Evolutionary conservation across 208 protist species (phyloP), one percentile per base, ranked within the genome.

Genomic region (Entamoeba invadens): DNA sequence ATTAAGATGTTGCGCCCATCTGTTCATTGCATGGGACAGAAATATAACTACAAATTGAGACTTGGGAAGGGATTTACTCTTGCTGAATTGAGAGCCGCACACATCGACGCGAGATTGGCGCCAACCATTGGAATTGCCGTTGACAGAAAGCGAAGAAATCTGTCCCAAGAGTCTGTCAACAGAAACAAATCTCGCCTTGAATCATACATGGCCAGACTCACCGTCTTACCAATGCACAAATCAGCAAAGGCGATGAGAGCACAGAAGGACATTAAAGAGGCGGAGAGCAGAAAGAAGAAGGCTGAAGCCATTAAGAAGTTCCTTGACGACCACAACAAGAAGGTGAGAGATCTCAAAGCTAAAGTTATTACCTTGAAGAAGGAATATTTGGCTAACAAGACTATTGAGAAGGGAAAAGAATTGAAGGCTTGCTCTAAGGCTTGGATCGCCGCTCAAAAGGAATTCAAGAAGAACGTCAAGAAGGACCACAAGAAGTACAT

Each of bases 61-160:
- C 95, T 97, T 91, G 98, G 98, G 94, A 97, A 97, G 95, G 98
- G 98, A 94, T 99, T 99, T 97, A 98, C 98, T 25, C 94, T 97
- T 12, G 96, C 96, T 45, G 98, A 99, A 97, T 96, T 99, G 45
- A 98, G 98, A 96, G 97, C 94, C 46, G 97, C 97, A 72, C 97
- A 97, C 77, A 93, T 98, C 45, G 96, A 95, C 95, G 94, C 96
- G 92, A 94, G 95, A 77, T 97, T 97, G 92, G 98, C 98, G 91
- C 94, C 93, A 93, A 98, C 98, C 77, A 98, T 99, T 94, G 98
- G 98, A 95, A 98, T 99, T 95, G 94, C 97, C 68, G 98, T 99
- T 94, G 98, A 99, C 94, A 93, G 95, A 93, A 97, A 98, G 96
- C 96, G 98, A 38, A 97, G 96, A 95, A 98, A 98, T 97, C 96